Percentiles rank a stretch among this genome's conserved stretches.
phyloP scores from a whole-genome alignment of 2,329 filamentous ascomycete species.

The Bipolaris bicolor region DNA sequence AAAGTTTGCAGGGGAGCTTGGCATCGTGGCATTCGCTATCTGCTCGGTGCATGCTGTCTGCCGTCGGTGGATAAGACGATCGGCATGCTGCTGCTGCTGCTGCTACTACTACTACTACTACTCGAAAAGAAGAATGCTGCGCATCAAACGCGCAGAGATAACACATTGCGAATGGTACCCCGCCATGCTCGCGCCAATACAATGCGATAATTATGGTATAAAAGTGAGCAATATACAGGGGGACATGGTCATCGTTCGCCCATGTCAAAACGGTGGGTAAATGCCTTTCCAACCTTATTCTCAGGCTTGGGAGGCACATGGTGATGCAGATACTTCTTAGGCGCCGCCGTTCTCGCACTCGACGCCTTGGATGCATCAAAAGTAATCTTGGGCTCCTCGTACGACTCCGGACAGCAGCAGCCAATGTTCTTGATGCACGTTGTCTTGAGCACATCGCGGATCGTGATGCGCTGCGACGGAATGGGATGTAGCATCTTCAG shows the following conservation, averaged over 20 bases:
- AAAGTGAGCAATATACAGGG: conserved; percentile 2
- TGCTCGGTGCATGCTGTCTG: neutral
- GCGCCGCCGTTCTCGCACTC: conserved; percentile 42
- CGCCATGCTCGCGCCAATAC: conserved; percentile 6
- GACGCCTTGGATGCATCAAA: conserved; percentile 63
- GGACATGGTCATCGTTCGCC: conserved; percentile 38
- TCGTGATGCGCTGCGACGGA: conserved; percentile 71
- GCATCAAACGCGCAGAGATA: neutral
- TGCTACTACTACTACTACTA: neutral
- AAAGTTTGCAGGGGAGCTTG: conserved; percentile 2
- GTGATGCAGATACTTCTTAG: conserved; percentile 53
- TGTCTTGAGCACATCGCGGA: conserved; percentile 71
- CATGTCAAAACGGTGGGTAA: conserved; percentile 50
- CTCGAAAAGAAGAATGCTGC: conserved; percentile 2
- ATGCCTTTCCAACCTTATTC: conserved; percentile 42
- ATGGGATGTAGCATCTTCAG: conserved; percentile 84
- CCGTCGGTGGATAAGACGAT: neutral
- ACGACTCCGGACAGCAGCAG: conserved; percentile 77
- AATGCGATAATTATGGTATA: conserved; percentile 6
- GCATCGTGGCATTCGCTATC: conserved; percentile 2
- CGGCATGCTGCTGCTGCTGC: neutral
- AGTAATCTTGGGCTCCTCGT: conserved; percentile 65
- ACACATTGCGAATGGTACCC: neutral
- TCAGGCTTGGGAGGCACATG: conserved; percentile 52
- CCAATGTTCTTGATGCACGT: conserved; percentile 77